These are phyloP conservation scores for Pyrenochaeta sp. DNA, from an alignment of 2,329 filamentous ascomycete species.

Conservation along the genomic window DNA sequence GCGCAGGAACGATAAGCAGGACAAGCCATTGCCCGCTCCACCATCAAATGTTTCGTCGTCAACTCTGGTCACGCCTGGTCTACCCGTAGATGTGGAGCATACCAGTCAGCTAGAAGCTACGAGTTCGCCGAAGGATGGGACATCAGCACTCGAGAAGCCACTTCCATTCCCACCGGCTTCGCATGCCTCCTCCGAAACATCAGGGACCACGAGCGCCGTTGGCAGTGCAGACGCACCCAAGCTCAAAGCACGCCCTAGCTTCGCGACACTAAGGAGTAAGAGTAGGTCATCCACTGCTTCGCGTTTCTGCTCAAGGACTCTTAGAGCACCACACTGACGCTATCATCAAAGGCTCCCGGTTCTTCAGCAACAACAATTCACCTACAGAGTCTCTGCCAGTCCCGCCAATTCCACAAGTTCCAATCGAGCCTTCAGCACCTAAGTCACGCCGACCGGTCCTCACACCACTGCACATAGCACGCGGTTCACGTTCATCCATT, in stretches of 20 bases:
- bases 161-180: slow-evolving; percentile 1
- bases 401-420: slow-evolving; percentile 25
- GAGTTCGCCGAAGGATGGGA: not conserved
- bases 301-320: not conserved
- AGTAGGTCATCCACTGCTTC: slow-evolving; percentile 11
- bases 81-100: not conserved
- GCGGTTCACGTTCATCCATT: slow-evolving; percentile 9
- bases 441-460: slow-evolving; percentile 8
- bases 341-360: slow-evolving; percentile 17
- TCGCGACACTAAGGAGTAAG: slow-evolving; percentile 20
- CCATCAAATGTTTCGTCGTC: slow-evolving; percentile 5
- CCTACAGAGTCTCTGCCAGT: slow-evolving; percentile 15
- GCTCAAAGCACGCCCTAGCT: slow-evolving; percentile 20
- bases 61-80: not conserved
- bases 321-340: not conserved
- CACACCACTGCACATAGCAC: slow-evolving; percentile 3
- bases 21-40: slow-evolving; percentile 11
- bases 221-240: slow-evolving; percentile 2
- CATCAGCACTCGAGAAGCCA: not conserved
- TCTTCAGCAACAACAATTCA: slow-evolving; percentile 18
- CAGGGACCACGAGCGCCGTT: not conserved
- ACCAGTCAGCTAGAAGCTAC: slow-evolving; percentile 1
- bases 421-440: slow-evolving; percentile 5
- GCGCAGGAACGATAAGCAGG: slow-evolving; percentile 10
- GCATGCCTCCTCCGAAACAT: not conserved